Percentiles rank a stretch among this genome's conserved stretches.
These are phyloP conservation scores for Aciculosporium take DNA, from an alignment of 2,329 filamentous ascomycete genomes.

Conservation along the genomic window DNA sequence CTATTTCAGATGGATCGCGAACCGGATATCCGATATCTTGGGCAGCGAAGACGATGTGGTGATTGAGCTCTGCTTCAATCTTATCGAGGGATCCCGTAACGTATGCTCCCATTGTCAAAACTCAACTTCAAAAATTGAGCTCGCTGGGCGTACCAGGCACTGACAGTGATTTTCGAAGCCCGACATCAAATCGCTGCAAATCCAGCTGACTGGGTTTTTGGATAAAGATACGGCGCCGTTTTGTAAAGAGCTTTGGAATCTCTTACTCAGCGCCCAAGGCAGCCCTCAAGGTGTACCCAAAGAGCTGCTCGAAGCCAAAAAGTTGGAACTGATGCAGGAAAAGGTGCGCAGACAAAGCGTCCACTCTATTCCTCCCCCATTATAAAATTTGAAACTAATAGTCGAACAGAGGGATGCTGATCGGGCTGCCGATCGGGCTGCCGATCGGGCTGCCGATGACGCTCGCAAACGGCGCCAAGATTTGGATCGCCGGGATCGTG, in stretches of 20 bases:
- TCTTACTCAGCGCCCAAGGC: constrained; percentile 78
- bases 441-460: constrained; percentile 58
- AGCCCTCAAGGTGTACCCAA: constrained; percentile 86
- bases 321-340: constrained; percentile 84
- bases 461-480: constrained; percentile 57
- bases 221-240: constrained; percentile 82
- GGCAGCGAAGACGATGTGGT: constrained; percentile 94
- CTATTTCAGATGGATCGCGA: constrained; percentile 70
- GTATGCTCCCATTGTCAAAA: constrained; percentile 28
- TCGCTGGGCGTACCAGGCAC: constrained; percentile 19
- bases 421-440: constrained; percentile 61
- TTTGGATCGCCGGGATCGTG: constrained; percentile 55
- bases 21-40: constrained; percentile 73
- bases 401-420: constrained; percentile 59
- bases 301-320: constrained; percentile 90
- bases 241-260: constrained; percentile 85
- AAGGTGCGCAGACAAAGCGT: constrained; percentile 46
- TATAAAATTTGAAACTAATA: constrained; percentile 5
- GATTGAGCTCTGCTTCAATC: constrained; percentile 64
- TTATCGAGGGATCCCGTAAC: constrained; percentile 59
- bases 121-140: not conserved
- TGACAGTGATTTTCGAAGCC: constrained; percentile 42
- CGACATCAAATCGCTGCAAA: constrained; percentile 89
- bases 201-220: constrained; percentile 86
- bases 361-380: not conserved